Evolutionary conservation across 202 grass and related monocot genomes (phyloP).

Genomic region (Cymbopogon flexuosus): DNA sequence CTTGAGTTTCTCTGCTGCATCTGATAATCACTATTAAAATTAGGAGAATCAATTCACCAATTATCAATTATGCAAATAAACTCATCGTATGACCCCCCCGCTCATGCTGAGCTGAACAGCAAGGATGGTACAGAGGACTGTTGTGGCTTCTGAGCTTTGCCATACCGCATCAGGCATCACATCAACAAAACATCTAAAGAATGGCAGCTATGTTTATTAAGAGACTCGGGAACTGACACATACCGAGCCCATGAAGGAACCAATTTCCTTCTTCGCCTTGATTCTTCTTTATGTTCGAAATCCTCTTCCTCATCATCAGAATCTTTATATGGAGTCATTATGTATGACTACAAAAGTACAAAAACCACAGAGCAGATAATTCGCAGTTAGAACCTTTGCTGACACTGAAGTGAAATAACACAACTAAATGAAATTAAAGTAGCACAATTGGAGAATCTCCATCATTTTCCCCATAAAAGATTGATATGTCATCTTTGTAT

Average conservation of each 20-base stretch:
- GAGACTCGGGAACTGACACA: constrained; percentile 16
- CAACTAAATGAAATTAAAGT: constrained; percentile 5
- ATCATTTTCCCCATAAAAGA: not conserved
- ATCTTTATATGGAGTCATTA: constrained; percentile 88
- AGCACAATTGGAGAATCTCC: not conserved
- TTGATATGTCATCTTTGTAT: constrained; percentile 5
- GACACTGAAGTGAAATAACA: constrained; percentile 11
- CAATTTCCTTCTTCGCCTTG: constrained; percentile 48
- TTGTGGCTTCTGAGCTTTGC: not conserved
- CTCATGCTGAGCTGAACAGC: not conserved
- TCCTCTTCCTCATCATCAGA: constrained; percentile 70
- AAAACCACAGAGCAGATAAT: constrained; percentile 4
- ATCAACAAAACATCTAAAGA: constrained; percentile 14
- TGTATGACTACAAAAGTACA: constrained; percentile 54
- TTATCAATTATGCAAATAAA: not conserved
- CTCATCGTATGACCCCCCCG: not conserved
- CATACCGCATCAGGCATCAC: not conserved
- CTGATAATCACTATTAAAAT: constrained; percentile 4
- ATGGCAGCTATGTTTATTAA: not conserved
- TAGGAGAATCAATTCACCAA: not conserved
- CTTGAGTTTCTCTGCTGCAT: constrained; percentile 3
- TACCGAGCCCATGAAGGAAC: constrained; percentile 86
- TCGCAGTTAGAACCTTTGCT: not conserved
- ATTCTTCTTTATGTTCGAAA: constrained; percentile 54
- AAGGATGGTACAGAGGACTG: constrained; percentile 7